Evolutionary conservation across 1,139 yeast genomes (phyloP), one percentile per base, ranked within the genome.

Genomic region (Pichia sp.): DNA sequence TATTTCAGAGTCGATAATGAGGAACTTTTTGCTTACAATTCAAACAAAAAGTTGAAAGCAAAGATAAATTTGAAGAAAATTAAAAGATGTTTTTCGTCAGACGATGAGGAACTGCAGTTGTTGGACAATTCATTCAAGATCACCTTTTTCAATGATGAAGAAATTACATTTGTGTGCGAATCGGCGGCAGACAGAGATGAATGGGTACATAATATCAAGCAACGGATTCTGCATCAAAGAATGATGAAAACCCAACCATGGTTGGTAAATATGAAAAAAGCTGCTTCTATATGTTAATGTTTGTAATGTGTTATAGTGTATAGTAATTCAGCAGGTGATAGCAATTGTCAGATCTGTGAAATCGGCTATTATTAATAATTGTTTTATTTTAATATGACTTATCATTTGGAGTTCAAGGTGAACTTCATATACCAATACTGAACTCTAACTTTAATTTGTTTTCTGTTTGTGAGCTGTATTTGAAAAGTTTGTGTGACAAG

Each of bases 151-250:
- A 80, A 84, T 58, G 85, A 82, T 3, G 94, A 84, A 59, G 66
- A 73, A 4, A 81, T 84, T 46, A 82, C 76, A 48, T 80, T 84
- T 57, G 82, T 81, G 9, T 84, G 88, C 26, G 84, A 83, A 41
- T 74, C 73, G 44, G 68, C 66, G 45, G 62, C 60, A n/a, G 81
- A 76, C 44, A 78, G 77, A 60, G 57, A 59, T 32, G 65, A 64
- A 45, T 84, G 94, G 94, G 72, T 79, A 31, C 10, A 7, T 8
- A 31, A 31, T 31, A 8, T 31, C 7, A 8, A 7, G 33, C 7
- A 31, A 8, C 33, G 33, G 7, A 10, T 31, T 31, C 9, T 10
- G 9, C 7, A 8, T 10, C 9, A 7, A 10, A 8, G 9, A 46
- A 69, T 76, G 54, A 72, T 72, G 61, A 66, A 77, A 36, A 67